A percentile compares a stretch with the other conserved stretches of the same genome.
These are phyloP conservation scores for Amoebophrya sp. DNA, from an alignment of 169 alveolate genomes.

Conservation along the genomic window DNA sequence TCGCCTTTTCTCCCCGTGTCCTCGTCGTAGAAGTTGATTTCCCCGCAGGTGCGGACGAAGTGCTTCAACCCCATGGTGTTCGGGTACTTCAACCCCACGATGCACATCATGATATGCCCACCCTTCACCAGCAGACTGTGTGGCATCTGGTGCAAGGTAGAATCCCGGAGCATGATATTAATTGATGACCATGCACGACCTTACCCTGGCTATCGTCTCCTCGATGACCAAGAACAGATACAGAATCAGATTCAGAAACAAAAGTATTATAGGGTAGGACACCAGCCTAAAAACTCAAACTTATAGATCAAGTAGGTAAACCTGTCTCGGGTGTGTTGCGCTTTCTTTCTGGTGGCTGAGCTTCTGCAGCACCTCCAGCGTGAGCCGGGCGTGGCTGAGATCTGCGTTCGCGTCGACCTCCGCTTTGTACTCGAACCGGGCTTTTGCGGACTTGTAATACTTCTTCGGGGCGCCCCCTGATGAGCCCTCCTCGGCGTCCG, in stretches of 20 bases:
- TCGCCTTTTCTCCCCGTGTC: background rate
- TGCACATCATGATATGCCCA: background rate
- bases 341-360: background rate
- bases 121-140: background rate
- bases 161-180: no score
- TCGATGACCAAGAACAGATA: no score
- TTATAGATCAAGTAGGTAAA: no score
- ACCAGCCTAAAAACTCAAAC: no score
- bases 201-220: no score
- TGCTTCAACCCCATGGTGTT: background rate
- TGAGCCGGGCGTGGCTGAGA: background rate
- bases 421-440: background rate
- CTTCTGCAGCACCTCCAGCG: background rate
- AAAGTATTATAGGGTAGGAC: no score
- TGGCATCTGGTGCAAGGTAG: no score
- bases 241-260: no score
- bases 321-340: background rate
- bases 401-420: background rate
- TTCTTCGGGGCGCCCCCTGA: no score
- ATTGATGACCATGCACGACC: no score
- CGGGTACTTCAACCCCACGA: background rate
- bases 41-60: background rate
- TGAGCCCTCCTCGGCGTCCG: background rate
- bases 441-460: background rate
- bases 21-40: background rate